A percentile compares a stretch with the other conserved stretches of the same genome.
phyloP scores from a whole-genome alignment of 1,284 basidiomycete genomes.

The Caloboletus firmus region DNA sequence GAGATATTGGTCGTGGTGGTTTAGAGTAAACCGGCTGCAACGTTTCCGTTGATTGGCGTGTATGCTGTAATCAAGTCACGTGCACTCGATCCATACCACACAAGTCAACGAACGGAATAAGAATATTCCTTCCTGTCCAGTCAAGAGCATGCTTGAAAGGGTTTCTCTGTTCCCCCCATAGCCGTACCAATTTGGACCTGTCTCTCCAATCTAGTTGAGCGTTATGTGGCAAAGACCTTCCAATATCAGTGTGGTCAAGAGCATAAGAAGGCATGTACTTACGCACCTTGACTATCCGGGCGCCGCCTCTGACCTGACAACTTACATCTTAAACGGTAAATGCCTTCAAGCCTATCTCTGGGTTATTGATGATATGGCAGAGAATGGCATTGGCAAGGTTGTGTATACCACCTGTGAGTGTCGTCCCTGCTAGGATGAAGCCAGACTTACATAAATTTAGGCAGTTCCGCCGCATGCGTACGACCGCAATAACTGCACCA shows the following conservation, averaged over 20 bases:
- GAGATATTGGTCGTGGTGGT: conserved; percentile 25
- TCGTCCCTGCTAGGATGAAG: not conserved
- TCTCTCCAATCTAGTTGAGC: not conserved
- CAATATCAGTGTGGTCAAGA: no score
- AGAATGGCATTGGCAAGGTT: not conserved
- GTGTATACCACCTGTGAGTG: not conserved
- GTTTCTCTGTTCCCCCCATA: not conserved
- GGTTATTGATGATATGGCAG: not conserved
- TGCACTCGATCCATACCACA: no score
- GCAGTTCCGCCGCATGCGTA: not conserved
- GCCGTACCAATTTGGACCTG: not conserved
- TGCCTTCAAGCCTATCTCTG: not conserved
- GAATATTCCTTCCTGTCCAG: no score
- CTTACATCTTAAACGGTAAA: not conserved
- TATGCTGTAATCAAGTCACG: conserved; percentile 29
- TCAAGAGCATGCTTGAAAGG: no score
- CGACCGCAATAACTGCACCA: not conserved
- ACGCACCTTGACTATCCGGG: not conserved
- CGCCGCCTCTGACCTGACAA: not conserved
- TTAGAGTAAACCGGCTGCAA: conserved; percentile 16
- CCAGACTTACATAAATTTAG: not conserved
- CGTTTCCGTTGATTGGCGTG: conserved; percentile 29
- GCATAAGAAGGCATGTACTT: no score
- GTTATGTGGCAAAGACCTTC: not conserved
- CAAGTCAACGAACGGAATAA: no score